A percentile compares a stretch with the other conserved stretches of the same genome.
phyloP scores from a whole-genome alignment of 1,139 yeast species.

The Magnusiomyces ingens region DNA sequence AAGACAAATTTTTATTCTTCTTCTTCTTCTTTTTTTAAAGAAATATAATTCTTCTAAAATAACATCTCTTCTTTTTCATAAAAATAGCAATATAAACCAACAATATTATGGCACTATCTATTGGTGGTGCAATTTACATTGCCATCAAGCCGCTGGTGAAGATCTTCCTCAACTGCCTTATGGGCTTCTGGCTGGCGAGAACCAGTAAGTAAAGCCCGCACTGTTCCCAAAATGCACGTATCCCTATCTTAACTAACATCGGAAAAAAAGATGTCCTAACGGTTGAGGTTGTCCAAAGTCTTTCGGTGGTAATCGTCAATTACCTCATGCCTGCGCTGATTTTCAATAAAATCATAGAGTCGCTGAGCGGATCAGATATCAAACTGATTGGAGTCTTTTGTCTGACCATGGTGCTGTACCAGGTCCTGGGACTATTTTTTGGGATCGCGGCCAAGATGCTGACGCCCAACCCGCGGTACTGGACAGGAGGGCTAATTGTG shows the following conservation, averaged over 20 bases:
- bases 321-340: slow-evolving; percentile 73
- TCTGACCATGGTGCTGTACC: slow-evolving; percentile 50
- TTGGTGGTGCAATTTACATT: slow-evolving; percentile 70
- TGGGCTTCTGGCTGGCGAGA: slow-evolving; percentile 64
- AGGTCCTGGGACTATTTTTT: slow-evolving; percentile 28
- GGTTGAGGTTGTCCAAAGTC: slow-evolving; percentile 59
- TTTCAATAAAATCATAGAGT: slow-evolving; percentile 66
- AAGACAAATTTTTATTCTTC: too few species aligned
- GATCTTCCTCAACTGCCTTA: slow-evolving; percentile 65
- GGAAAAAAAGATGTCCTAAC: slow-evolving; percentile 46
- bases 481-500: slow-evolving; percentile 71
- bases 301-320: slow-evolving; percentile 64
- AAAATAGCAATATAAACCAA: not conserved
- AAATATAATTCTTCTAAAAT: too few species aligned
- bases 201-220: slow-evolving; percentile 34
- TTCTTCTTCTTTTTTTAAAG: too few species aligned
- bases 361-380: slow-evolving; percentile 64
- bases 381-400: slow-evolving; percentile 68
- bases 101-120: slow-evolving; percentile 28
- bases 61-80: not conserved
- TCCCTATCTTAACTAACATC: too few species aligned
- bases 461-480: slow-evolving; percentile 56
- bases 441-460: slow-evolving; percentile 30
- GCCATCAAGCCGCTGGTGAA: slow-evolving; percentile 84
- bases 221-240: too few species aligned